These are phyloP conservation scores for Hymenoscyphus albidus DNA, from an alignment of 2,329 filamentous ascomycete genomes.

Conservation along the genomic window DNA sequence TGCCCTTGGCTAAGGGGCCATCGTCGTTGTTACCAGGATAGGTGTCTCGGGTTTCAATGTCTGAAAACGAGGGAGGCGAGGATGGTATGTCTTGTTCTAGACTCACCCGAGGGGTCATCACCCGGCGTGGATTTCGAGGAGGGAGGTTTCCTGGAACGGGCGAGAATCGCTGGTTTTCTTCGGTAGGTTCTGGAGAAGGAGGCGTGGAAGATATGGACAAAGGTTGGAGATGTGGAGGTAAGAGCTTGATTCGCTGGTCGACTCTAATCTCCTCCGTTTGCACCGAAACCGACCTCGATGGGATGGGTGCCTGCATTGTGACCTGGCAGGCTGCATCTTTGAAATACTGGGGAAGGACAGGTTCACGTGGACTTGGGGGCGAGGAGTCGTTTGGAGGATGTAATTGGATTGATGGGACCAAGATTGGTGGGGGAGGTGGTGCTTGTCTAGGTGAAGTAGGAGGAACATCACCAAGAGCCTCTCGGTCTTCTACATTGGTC, in stretches of 20 bases:
- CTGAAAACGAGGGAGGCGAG: conserved; percentile 41
- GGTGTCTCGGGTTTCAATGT: conserved; percentile 52
- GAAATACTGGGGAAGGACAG: conserved; percentile 72
- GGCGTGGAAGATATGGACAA: conserved; percentile 66
- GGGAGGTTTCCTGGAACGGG: conserved; percentile 52
- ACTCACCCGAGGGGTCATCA: conserved; percentile 44
- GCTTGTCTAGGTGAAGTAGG: conserved; percentile 25
- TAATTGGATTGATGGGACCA: conserved; percentile 84
- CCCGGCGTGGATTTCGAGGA: conserved; percentile 56
- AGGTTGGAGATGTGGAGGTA: conserved; percentile 75
- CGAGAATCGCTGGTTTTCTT: conserved; percentile 43
- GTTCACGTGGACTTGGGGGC: conserved; percentile 72
- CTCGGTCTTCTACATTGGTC: conserved; percentile 43
- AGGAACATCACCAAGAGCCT: not conserved
- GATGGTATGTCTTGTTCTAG: conserved; percentile 45
- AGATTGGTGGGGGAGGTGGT: conserved; percentile 41
- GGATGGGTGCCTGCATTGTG: conserved; percentile 45
- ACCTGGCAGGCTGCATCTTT: conserved; percentile 85
- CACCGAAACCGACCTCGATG: conserved; percentile 45
- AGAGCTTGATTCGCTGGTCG: conserved; percentile 68
- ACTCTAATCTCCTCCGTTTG: conserved; percentile 92
- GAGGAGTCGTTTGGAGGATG: conserved; percentile 75
- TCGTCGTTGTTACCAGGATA: conserved; percentile 81
- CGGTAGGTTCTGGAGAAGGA: conserved; percentile 45
- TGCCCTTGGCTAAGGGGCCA: conserved; percentile 57